Conservation (phyloP, 2,329 filamentous ascomycete genomes). For the Aspergillus tanneri region DNA sequence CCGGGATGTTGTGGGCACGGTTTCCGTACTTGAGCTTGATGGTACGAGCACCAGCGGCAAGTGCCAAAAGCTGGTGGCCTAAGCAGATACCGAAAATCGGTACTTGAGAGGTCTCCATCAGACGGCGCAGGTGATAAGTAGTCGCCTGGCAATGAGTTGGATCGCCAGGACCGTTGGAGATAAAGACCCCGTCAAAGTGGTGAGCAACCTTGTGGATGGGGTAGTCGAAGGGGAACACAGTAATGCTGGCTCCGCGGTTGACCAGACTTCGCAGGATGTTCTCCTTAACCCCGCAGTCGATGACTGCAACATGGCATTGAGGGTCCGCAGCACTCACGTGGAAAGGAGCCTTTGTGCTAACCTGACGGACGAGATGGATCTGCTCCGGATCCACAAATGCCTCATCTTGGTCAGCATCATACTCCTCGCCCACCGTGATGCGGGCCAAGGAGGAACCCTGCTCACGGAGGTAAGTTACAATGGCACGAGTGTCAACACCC, state of each 20-base stretch:
- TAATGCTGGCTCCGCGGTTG: constrained; percentile 85
- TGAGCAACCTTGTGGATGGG: constrained; percentile 97
- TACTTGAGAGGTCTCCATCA: constrained; percentile 88
- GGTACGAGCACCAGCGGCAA: constrained; percentile 83
- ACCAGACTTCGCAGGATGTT: constrained; percentile 97
- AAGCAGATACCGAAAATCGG: constrained; percentile 98
- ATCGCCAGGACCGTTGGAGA: constrained; percentile 97
- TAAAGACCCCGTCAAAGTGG: constrained; percentile 98
- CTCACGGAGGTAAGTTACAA: constrained; percentile 94
- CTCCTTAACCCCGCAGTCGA: constrained; percentile 99
- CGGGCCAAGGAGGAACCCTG: constrained; percentile 93
- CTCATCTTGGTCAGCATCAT: constrained; percentile 97
- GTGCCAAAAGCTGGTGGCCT: constrained; percentile 90
- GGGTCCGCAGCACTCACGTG: constrained; percentile 83
- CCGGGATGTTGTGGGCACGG: constrained; percentile 97
- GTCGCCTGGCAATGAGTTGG: constrained; percentile 95
- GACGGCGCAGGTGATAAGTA: constrained; percentile 82
- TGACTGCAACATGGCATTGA: constrained; percentile 84
- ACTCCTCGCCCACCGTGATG: constrained; percentile 94
- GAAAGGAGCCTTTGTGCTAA: constrained; percentile 98
- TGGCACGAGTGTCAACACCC: constrained; percentile 93
- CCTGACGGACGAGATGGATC: constrained; percentile 93
- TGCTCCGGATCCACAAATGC: constrained; percentile 91
- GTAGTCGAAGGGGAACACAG: constrained; percentile 94
- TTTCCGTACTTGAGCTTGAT: constrained; percentile 99